A percentile compares a stretch with the other conserved stretches of the same genome.
Conservation (phyloP, 306 rosid species). For the Prunus padus region DNA sequence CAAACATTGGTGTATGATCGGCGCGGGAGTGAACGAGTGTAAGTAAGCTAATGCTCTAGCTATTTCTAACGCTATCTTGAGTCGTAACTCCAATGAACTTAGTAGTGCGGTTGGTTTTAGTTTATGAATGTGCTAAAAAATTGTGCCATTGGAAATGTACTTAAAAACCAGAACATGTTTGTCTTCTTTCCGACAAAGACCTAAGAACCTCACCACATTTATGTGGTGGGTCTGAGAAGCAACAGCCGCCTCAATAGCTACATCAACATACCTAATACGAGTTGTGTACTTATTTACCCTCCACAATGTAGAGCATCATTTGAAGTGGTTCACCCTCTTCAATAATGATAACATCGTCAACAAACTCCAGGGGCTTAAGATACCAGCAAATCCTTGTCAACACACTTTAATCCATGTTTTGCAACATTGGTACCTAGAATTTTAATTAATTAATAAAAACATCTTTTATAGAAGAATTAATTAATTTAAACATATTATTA, state of each 20-base stretch:
- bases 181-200: neutral
- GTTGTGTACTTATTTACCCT: neutral
- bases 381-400: neutral
- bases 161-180: neutral
- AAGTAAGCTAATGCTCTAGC: neutral
- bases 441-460: neutral
- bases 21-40: neutral
- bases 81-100: neutral
- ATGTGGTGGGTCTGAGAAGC: neutral
- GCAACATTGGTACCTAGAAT: constrained; percentile 1
- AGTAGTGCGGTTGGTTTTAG: neutral
- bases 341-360: neutral
- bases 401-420: constrained; percentile 7
- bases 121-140: neutral
- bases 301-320: constrained; percentile 18
- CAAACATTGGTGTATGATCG: neutral
- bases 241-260: constrained; percentile 5
- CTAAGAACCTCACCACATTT: neutral
- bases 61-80: neutral
- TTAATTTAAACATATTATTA: too few relatives aligned
- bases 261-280: neutral
- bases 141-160: neutral
- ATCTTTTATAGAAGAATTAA: too few relatives aligned
- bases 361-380: constrained; percentile 16
- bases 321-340: constrained; percentile 22